A percentile compares a stretch with the other conserved stretches of the same genome.
phyloP scores from a whole-genome alignment of 192 early-diverging fungal species.

The Linnemannia zychae region DNA sequence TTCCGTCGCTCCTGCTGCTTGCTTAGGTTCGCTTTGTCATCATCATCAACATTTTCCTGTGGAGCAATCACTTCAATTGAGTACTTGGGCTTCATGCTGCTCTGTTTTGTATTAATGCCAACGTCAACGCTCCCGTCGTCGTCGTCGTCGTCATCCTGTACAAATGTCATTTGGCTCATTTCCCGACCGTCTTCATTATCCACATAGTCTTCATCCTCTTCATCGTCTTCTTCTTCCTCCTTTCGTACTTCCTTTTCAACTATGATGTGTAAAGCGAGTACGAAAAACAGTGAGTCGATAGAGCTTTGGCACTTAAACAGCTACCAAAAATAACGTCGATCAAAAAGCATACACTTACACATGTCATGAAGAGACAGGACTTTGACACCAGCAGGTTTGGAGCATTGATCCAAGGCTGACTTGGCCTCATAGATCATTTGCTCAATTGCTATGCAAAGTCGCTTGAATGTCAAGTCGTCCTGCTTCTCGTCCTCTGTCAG shows the following conservation, averaged over 20 bases:
- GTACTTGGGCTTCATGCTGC: neutral
- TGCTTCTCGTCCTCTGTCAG: slow-evolving; percentile 42
- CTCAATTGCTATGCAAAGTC: slow-evolving; percentile 39
- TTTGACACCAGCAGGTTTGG: slow-evolving; percentile 38
- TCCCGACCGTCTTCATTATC: neutral
- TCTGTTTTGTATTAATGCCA: neutral
- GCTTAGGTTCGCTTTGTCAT: neutral
- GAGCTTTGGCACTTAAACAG: neutral
- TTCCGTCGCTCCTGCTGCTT: too few relatives aligned
- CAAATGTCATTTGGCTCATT: slow-evolving; percentile 13
- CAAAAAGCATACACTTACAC: slow-evolving; percentile 25
- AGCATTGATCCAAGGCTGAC: slow-evolving; percentile 36
- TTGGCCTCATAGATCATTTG: slow-evolving; percentile 47
- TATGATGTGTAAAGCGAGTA: neutral
- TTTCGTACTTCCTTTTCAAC: slow-evolving; percentile 27
- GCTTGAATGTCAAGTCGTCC: slow-evolving; percentile 45
- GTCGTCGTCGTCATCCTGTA: neutral
- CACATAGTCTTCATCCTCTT: slow-evolving; percentile 7
- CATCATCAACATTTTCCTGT: neutral
- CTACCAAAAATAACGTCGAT: neutral
- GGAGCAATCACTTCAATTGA: slow-evolving; percentile 20
- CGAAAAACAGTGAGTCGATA: neutral
- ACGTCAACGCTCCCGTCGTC: neutral
- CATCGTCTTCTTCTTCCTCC: slow-evolving; percentile 14
- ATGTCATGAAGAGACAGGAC: slow-evolving; percentile 42